These are phyloP conservation scores for Nemania abortiva DNA, from an alignment of 2,329 filamentous ascomycete species.

Conservation along the genomic window DNA sequence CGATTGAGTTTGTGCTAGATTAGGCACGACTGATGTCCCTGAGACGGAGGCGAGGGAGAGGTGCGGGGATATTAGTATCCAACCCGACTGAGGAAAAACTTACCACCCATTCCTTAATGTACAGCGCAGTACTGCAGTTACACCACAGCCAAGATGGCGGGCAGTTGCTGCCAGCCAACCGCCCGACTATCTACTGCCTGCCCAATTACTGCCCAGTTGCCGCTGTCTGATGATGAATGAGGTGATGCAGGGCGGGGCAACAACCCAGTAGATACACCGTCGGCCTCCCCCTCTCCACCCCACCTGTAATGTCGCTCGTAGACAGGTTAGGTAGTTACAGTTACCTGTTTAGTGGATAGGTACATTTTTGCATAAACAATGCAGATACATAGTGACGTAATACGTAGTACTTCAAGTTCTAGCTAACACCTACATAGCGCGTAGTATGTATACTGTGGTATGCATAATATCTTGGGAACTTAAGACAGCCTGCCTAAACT, in stretches of 20 bases:
- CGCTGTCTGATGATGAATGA: constrained; percentile 1
- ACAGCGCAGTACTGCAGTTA: neutral
- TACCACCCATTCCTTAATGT: neutral
- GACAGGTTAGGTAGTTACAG: too few relatives aligned
- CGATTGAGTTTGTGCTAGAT: constrained; percentile 31
- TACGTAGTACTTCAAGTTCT: neutral
- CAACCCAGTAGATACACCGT: neutral
- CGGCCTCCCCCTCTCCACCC: too few relatives aligned
- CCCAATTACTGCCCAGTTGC: neutral
- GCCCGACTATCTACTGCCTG: neutral
- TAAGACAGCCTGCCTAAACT: too few relatives aligned
- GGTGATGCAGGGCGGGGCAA: constrained; percentile 1
- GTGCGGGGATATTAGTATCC: constrained; percentile 21
- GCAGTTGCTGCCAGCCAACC: neutral
- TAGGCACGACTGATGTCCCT: constrained; percentile 6
- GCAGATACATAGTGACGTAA: neutral
- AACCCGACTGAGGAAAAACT: neutral
- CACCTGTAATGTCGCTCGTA: too few relatives aligned
- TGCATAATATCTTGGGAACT: too few relatives aligned
- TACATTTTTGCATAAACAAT: too few relatives aligned
- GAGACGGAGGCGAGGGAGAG: constrained; percentile 13
- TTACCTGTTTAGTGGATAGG: too few relatives aligned
- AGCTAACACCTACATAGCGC: too few relatives aligned
- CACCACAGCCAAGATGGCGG: neutral
- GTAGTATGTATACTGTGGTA: too few relatives aligned